A percentile compares a stretch with the other conserved stretches of the same genome.
Evolutionary conservation across 2,329 filamentous ascomycete species (phyloP).

Genomic region (Fusarium sp.): DNA sequence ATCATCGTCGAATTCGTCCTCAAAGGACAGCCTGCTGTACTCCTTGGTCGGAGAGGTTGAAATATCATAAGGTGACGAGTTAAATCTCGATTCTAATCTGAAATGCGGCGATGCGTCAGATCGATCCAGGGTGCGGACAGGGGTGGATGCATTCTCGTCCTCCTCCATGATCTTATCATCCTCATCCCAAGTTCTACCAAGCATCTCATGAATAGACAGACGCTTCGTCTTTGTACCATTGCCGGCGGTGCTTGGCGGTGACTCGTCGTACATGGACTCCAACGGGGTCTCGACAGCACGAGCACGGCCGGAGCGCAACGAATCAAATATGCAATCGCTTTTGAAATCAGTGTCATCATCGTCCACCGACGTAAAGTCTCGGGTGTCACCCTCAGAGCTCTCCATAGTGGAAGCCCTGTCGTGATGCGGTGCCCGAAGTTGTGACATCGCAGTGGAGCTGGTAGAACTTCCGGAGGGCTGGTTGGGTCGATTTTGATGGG

Average conservation of each 20-base stretch:
- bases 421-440: constrained; percentile 48
- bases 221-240: constrained; percentile 65
- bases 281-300: constrained; percentile 76
- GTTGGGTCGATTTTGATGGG: constrained; percentile 52
- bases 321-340: constrained; percentile 83
- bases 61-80: constrained; percentile 49
- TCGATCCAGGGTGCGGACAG: constrained; percentile 56
- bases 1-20: constrained; percentile 72
- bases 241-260: constrained; percentile 69
- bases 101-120: constrained; percentile 46
- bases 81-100: constrained; percentile 47
- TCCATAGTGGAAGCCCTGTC: constrained; percentile 68
- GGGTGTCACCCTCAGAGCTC: constrained; percentile 75
- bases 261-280: constrained; percentile 85
- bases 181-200: constrained; percentile 65
- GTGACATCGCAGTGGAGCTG: constrained; percentile 57
- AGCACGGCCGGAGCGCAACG: constrained; percentile 74
- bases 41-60: constrained; percentile 52
- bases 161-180: constrained; percentile 71
- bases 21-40: constrained; percentile 65
- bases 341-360: constrained; percentile 83
- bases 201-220: constrained; percentile 68
- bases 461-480: constrained; percentile 58
- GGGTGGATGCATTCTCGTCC: constrained; percentile 67
- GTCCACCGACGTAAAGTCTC: constrained; percentile 73